These are phyloP conservation scores for Trematosphaeria pertusa DNA, from an alignment of 2,329 filamentous ascomycete genomes.

Conservation along the genomic window DNA sequence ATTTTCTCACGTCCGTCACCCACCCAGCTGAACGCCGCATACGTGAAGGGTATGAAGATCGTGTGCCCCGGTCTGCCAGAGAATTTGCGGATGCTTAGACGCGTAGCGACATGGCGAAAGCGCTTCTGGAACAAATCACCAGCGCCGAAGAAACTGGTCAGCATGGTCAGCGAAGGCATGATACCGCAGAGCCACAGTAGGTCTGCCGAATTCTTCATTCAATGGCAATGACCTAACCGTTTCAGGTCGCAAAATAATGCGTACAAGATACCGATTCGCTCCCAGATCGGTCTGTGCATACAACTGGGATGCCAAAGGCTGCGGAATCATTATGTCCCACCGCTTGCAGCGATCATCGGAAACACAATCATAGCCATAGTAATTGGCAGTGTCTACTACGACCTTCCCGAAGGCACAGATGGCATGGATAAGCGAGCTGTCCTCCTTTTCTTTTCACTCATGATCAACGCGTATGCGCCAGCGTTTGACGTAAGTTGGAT, in stretches of 20 bases:
- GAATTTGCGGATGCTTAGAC: conserved; percentile 58
- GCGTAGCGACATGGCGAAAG: conserved; percentile 43
- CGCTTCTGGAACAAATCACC: conserved; percentile 51
- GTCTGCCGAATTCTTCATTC: too few species aligned
- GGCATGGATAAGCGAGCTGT: too few species aligned
- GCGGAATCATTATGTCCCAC: conserved; percentile 75
- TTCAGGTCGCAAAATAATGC: conserved; percentile 59
- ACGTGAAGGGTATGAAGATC: conserved; percentile 45
- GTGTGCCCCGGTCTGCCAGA: conserved; percentile 51
- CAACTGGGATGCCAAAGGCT: conserved; percentile 78
- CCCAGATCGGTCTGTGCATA: conserved; percentile 78
- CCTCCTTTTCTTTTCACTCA: too few species aligned
- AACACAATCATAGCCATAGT: conserved; percentile 72
- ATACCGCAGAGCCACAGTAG: conserved; percentile 42
- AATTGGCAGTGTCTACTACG: conserved; percentile 79
- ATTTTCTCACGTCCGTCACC: conserved; percentile 73
- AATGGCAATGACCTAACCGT: too few species aligned
- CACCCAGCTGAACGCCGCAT: conserved; percentile 42
- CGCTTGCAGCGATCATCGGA: conserved; percentile 69
- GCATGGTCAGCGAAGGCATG: conserved; percentile 30
- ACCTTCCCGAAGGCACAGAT: conserved; percentile 66
- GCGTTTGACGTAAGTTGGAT: too few species aligned
- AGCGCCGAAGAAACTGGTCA: conserved; percentile 52
- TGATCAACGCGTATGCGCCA: too few species aligned
- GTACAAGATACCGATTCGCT: conserved; percentile 74